Percentiles rank a stretch among this genome's conserved stretches.
phyloP scores from a whole-genome alignment of 805 yeast species.

The Brettanomyces sp. region DNA sequence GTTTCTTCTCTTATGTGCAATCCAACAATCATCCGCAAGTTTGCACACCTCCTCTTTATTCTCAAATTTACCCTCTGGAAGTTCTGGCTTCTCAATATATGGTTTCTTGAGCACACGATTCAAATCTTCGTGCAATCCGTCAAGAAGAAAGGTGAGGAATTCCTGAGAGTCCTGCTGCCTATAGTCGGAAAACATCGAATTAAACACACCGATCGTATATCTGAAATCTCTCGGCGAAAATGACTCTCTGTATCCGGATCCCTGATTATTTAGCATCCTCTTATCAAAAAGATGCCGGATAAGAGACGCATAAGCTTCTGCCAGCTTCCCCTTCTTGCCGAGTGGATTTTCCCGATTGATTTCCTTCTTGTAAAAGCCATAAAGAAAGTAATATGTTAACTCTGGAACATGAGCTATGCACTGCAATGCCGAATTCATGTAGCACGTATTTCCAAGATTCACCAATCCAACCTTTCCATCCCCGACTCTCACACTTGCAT shows the following conservation, averaged over 20 bases:
- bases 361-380: slow-evolving; percentile 51
- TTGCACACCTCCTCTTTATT: slow-evolving; percentile 43
- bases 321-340: slow-evolving; percentile 78
- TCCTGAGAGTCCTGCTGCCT: slow-evolving; percentile 94
- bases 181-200: slow-evolving; percentile 69
- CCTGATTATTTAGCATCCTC: slow-evolving; percentile 10
- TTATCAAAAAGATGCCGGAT: slow-evolving; percentile 48
- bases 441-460: slow-evolving; percentile 85
- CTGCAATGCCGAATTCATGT: slow-evolving; percentile 91
- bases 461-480: slow-evolving; percentile 52
- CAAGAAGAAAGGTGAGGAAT: slow-evolving; percentile 76
- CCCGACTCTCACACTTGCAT: slow-evolving; percentile 13
- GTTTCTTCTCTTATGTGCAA: slow-evolving; percentile 66
- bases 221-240: slow-evolving; percentile 72
- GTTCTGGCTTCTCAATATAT: slow-evolving; percentile 79
- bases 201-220: slow-evolving; percentile 65
- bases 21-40: slow-evolving; percentile 74
- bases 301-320: slow-evolving; percentile 61
- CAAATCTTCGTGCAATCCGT: slow-evolving; percentile 86
- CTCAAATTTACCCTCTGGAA: slow-evolving; percentile 49
- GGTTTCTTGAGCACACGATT: slow-evolving; percentile 80
- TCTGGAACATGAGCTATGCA: slow-evolving; percentile 84
- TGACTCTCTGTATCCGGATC: slow-evolving; percentile 4
- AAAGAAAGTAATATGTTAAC: slow-evolving; percentile 63
- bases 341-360: slow-evolving; percentile 72